These are phyloP conservation scores for Rhizodiscina lignyota DNA, from an alignment of 495 filamentous ascomycete species.

Conservation along the genomic window DNA sequence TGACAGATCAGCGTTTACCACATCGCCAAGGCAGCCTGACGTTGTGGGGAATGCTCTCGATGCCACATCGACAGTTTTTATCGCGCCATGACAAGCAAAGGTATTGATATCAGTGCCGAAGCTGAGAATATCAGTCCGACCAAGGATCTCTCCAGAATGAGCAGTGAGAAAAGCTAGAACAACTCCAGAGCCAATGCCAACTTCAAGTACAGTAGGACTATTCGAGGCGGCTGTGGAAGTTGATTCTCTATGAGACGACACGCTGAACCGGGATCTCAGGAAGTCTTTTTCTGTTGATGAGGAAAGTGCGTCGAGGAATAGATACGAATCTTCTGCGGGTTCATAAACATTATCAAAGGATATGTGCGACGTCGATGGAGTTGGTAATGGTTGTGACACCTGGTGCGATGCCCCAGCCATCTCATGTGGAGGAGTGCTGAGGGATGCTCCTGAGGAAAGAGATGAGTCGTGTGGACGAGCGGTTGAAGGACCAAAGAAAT, in stretches of 20 bases:
- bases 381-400: no score
- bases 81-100: slow-evolving; percentile 56
- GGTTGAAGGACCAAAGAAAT: no score
- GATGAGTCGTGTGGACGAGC: no score
- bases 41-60: slow-evolving; percentile 11
- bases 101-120: slow-evolving; percentile 68
- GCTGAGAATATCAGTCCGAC: slow-evolving; percentile 48
- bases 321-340: slow-evolving; percentile 85
- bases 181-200: slow-evolving; percentile 82
- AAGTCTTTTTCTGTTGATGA: slow-evolving; percentile 52
- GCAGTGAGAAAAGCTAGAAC: slow-evolving; percentile 74
- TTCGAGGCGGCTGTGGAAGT: no score
- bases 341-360: slow-evolving; percentile 76
- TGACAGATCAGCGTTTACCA: slow-evolving; percentile 52
- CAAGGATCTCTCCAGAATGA: slow-evolving; percentile 56
- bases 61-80: slow-evolving; percentile 43
- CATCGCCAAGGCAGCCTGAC: slow-evolving; percentile 3
- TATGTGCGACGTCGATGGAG: slow-evolving; percentile 81
- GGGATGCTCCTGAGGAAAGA: no score
- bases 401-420: no score
- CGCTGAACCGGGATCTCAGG: slow-evolving; percentile 44
- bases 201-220: slow-evolving; percentile 69
- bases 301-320: slow-evolving; percentile 89
- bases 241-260: slow-evolving; percentile 16
- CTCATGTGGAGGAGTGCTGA: no score